Base-by-base conservation (phyloP, 176 grass and related monocot genomes). In the Phoenix roebelenii region DNA sequence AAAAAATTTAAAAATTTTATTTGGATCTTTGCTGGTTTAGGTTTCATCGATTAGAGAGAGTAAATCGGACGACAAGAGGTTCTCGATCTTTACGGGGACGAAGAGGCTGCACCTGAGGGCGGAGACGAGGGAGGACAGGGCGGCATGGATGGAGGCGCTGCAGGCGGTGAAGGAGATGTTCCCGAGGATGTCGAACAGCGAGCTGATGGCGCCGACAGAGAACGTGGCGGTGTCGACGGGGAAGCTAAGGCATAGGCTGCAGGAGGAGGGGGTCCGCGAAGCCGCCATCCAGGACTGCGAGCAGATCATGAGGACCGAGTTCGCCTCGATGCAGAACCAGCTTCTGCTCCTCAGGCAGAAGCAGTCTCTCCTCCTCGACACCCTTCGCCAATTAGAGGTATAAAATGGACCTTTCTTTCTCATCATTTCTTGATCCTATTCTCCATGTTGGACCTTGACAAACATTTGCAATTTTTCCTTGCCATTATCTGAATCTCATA, bases 31-130 rank as follows among this genome's bases (percentile, higher is more conserved):
- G 7, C 2, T 39, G 5, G 7, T 25, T 15, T 70, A 98, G 94
- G 94, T 98, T 61, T 98, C 94, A 4, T 85, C 85, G 30, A 84
- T 98, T 58, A 75, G 94, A 20, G 85, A 89, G 67, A 98, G 85
- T 69, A 85, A 68, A 81, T 98, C 88, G 16, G 94, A 98, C 22
- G 94, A 98, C 70, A 83, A 70, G 68, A 69, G 88, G n/a, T 98
- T 98, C 88, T 98, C 84, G 25, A 79, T 98, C 68, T 98, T 93
- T 51, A 90, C 94, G 17, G 94, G 94, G 57, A 98, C 94, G 2
- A 98, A 93, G 69, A 68, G 79, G 55, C 74, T 98, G 55, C 79
- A 90, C 71, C 84, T 98, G 22, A 80, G 94, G 48, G 94, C 94
- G 6, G 94, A 98, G 67, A 93, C 82, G 12, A 55, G 94, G 78